A percentile compares a stretch with the other conserved stretches of the same genome.
Evolutionary conservation across 768 basidiomycete species (phyloP).

Genomic region (Suillus occidentalis): DNA sequence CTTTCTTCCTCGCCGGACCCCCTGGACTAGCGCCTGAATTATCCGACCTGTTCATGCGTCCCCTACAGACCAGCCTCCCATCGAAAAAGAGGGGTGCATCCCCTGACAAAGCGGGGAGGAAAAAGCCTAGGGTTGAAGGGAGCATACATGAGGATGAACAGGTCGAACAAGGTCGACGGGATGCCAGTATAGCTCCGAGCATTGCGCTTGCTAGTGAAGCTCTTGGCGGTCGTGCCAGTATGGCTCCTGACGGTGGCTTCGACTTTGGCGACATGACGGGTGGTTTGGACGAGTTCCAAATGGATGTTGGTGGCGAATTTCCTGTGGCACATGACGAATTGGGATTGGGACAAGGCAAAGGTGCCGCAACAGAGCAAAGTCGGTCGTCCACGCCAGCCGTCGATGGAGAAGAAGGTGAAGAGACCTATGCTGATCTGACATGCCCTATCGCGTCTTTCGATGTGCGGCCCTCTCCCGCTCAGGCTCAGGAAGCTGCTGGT

Average conservation of each 20-base stretch:
- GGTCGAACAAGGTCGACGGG: conserved; percentile 72
- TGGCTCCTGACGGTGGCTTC: conserved; percentile 56
- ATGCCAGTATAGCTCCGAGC: conserved; percentile 62
- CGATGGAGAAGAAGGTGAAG: conserved; percentile 63
- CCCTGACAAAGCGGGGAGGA: conserved; percentile 55
- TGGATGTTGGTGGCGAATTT: conserved; percentile 59
- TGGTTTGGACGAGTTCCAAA: conserved; percentile 66
- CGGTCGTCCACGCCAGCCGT: conserved; percentile 67
- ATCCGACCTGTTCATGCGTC: conserved; percentile 80
- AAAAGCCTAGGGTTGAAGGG: conserved; percentile 59
- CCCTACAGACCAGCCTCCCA: conserved; percentile 47
- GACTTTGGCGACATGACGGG: conserved; percentile 61
- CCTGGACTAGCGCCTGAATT: conserved; percentile 83
- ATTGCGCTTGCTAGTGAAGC: conserved; percentile 55
- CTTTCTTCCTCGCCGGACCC: conserved; percentile 82
- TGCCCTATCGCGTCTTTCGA: conserved; percentile 88
- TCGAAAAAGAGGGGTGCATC: conserved; percentile 62
- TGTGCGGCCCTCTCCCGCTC: conserved; percentile 53
- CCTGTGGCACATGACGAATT: conserved; percentile 30
- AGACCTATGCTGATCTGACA: conserved; percentile 63
- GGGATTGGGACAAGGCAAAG: conserved; percentile 43
- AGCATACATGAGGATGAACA: conserved; percentile 52
- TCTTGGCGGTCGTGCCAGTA: conserved; percentile 51
- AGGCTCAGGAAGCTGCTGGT: conserved; percentile 43
- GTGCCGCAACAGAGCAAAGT: conserved; percentile 55